Conservation (phyloP, 1,284 basidiomycete species). For the Neonothopanus nambi region DNA sequence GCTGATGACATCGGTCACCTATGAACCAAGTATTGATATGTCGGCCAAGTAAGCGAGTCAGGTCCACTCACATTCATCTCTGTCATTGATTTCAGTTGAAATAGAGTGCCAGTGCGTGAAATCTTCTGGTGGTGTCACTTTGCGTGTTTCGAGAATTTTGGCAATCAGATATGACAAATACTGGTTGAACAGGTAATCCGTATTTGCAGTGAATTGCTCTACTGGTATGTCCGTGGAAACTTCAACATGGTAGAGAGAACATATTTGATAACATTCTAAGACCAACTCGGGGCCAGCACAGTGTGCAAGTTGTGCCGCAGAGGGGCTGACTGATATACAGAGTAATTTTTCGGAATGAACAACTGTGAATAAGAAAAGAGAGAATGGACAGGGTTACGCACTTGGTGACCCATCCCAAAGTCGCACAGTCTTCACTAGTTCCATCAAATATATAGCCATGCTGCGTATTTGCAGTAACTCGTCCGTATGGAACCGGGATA, state of each 20-base stretch:
- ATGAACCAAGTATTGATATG: not conserved
- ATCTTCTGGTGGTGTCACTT: constrained; percentile 19
- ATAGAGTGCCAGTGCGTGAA: constrained; percentile 28
- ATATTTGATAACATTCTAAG: constrained; percentile 13
- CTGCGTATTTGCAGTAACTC: constrained; percentile 32
- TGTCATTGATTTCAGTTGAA: constrained; percentile 26
- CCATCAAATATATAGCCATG: constrained; percentile 25
- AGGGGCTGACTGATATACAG: not conserved
- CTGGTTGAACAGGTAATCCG: constrained; percentile 4
- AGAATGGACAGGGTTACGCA: constrained; percentile 5
- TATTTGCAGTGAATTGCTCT: not conserved
- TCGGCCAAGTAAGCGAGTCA: not conserved
- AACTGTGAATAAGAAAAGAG: not conserved
- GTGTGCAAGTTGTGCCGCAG: constrained; percentile 14
- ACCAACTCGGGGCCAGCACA: constrained; percentile 16
- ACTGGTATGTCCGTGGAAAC: constrained; percentile 1
- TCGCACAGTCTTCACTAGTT: constrained; percentile 18
- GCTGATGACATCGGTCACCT: constrained; percentile 24
- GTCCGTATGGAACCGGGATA: constrained; percentile 23
- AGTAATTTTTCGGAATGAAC: not conserved
- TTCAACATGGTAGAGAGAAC: not conserved
- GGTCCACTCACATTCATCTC: constrained; percentile 29
- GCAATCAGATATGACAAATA: constrained; percentile 25
- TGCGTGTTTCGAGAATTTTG: constrained; percentile 25
- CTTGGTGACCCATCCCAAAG: constrained; percentile 1